Conservation (phyloP, 176 grass and related monocot species). For the Oryza punctata region DNA sequence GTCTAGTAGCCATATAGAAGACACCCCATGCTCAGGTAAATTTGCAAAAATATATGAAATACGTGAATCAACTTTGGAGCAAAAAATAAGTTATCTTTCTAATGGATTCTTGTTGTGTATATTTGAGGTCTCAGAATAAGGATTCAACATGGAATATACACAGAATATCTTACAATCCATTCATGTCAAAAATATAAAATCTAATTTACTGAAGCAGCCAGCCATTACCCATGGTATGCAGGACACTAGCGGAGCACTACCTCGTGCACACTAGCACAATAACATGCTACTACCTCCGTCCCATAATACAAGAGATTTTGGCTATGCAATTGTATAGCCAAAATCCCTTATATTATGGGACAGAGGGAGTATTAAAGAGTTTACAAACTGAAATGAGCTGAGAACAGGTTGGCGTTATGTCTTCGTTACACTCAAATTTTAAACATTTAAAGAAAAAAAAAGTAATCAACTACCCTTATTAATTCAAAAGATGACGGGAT, state of each 20-base stretch:
- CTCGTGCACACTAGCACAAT: neutral
- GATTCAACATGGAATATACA: neutral
- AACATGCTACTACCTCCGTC: too few species aligned
- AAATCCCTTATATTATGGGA: too few species aligned
- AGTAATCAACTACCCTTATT: neutral
- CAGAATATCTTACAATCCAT: neutral
- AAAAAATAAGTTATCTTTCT: neutral
- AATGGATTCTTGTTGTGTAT: neutral
- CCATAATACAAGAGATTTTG: too few species aligned
- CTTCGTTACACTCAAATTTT: neutral
- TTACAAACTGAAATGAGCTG: neutral
- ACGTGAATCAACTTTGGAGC: neutral
- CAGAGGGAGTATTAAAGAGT: neutral
- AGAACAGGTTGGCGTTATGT: neutral
- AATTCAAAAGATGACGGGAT: neutral
- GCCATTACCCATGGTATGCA: neutral
- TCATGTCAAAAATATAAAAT: neutral
- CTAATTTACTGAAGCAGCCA: constrained; percentile 8
- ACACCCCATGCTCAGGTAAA: neutral
- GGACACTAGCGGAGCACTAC: neutral
- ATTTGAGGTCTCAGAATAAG: neutral
- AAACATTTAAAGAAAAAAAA: neutral
- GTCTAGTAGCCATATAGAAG: neutral
- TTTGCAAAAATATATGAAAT: neutral
- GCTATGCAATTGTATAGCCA: too few species aligned